A percentile compares a stretch with the other conserved stretches of the same genome.
Evolutionary conservation across 192 early-diverging fungal species (phyloP).

Genomic region (Podila epicladia): DNA sequence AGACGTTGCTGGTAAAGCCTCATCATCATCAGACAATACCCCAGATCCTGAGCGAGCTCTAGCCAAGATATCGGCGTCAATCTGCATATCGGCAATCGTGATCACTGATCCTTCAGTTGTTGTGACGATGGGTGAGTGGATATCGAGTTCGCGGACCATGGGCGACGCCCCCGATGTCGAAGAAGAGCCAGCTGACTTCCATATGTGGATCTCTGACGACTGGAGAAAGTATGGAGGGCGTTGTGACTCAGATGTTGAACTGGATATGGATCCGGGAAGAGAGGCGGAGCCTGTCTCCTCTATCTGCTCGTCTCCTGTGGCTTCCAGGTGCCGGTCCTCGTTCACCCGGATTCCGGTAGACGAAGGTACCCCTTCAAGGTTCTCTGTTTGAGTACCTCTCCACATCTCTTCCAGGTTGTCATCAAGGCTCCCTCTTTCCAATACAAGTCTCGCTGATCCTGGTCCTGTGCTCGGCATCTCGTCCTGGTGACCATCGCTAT

Average conservation of each 20-base stretch:
- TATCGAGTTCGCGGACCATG: conserved; percentile 27
- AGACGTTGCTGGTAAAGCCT: background rate
- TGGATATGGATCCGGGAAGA: conserved; percentile 2
- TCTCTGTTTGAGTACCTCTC: background rate
- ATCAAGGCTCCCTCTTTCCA: background rate
- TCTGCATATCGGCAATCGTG: conserved; percentile 33
- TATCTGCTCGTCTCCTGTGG: background rate
- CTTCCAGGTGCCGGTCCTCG: background rate
- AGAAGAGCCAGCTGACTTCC: background rate
- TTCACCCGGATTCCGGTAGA: background rate
- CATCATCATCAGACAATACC: conserved; percentile 21
- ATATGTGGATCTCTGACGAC: background rate
- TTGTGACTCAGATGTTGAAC: background rate
- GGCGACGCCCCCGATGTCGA: conserved; percentile 8
- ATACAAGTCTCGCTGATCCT: too few relatives aligned
- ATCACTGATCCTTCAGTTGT: conserved; percentile 16
- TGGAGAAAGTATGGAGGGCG: background rate
- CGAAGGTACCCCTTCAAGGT: too few relatives aligned
- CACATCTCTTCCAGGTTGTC: conserved; percentile 1
- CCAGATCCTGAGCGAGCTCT: conserved; percentile 29
- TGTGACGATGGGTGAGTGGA: conserved; percentile 23
- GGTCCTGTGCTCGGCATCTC: background rate
- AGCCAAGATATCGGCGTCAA: conserved; percentile 22
- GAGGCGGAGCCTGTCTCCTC: too few relatives aligned
- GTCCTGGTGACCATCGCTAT: background rate